Evolutionary conservation across 2,329 filamentous ascomycete genomes (phyloP).

Genomic region (Diaporthe citriasiana): DNA sequence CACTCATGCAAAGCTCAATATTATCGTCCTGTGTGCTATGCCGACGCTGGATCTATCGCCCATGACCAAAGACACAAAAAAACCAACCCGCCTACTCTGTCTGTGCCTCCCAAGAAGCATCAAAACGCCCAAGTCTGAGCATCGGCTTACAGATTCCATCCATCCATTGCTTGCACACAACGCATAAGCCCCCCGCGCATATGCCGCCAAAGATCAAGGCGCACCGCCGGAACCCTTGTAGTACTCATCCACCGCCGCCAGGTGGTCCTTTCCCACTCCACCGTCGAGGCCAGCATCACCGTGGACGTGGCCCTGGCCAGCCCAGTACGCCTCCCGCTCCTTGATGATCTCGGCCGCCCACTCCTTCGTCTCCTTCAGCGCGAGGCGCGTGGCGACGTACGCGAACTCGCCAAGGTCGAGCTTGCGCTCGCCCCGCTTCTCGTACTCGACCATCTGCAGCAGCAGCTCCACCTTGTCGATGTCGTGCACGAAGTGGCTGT

Average conservation of each 20-base stretch:
- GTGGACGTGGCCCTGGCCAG: slow-evolving; percentile 60
- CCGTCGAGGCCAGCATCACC: slow-evolving; percentile 60
- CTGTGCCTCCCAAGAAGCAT: not conserved
- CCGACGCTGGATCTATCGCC: not conserved
- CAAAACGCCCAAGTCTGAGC: slow-evolving; percentile 3
- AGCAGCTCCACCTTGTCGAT: slow-evolving; percentile 97
- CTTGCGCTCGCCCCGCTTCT: slow-evolving; percentile 75
- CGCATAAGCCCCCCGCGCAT: rapidly evolving
- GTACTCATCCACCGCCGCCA: slow-evolving; percentile 64
- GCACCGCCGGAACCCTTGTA: slow-evolving; percentile 52
- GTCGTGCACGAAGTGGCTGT: slow-evolving; percentile 93
- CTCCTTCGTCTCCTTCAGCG: slow-evolving; percentile 80
- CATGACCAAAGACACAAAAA: not conserved
- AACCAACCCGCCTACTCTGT: not conserved
- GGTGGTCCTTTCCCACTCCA: slow-evolving; percentile 55
- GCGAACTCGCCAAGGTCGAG: slow-evolving; percentile 90
- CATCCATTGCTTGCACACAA: too few relatives aligned
- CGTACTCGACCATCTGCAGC: slow-evolving; percentile 97
- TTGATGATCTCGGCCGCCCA: slow-evolving; percentile 84
- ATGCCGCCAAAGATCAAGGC: not conserved
- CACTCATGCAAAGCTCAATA: not conserved
- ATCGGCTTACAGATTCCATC: not conserved
- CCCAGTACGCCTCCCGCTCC: slow-evolving; percentile 84
- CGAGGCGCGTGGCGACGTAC: slow-evolving; percentile 80
- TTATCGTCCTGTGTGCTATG: not conserved